These are phyloP conservation scores for Cladosporium sp. DNA, from an alignment of 2,329 filamentous ascomycete genomes.

Conservation along the genomic window DNA sequence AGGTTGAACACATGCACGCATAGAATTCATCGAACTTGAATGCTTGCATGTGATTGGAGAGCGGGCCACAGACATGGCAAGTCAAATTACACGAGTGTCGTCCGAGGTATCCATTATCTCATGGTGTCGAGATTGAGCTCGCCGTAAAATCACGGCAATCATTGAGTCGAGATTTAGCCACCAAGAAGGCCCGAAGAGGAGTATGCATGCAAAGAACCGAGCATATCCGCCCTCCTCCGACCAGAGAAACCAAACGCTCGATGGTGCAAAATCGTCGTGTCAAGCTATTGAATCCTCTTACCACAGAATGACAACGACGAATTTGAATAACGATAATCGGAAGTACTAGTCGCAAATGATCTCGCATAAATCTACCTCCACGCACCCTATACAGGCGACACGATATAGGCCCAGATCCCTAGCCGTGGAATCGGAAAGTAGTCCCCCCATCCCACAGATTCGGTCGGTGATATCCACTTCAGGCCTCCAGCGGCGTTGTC, in stretches of 20 bases:
- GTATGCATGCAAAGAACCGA: not conserved
- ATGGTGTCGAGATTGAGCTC: no score
- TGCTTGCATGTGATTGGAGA: no score
- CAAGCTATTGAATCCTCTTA: not conserved
- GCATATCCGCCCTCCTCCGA: not conserved
- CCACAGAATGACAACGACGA: not conserved
- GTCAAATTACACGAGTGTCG: no score
- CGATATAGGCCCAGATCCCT: not conserved
- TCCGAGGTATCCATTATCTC: no score
- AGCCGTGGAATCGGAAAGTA: not conserved
- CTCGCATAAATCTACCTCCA: not conserved
- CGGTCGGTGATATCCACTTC: not conserved
- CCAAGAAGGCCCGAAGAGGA: not conserved
- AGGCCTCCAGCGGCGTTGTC: not conserved
- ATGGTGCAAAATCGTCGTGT: not conserved
- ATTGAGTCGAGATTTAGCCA: not conserved
- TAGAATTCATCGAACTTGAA: no score
- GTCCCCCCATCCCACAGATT: not conserved
- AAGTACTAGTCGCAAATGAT: not conserved
- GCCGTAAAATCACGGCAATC: not conserved
- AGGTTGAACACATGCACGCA: no score
- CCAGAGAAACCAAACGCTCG: not conserved
- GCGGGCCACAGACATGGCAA: no score
- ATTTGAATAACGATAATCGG: not conserved
- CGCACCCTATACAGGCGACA: not conserved